phyloP scores from a whole-genome alignment of 306 rosid species.

The Trifolium fragiferum region DNA sequence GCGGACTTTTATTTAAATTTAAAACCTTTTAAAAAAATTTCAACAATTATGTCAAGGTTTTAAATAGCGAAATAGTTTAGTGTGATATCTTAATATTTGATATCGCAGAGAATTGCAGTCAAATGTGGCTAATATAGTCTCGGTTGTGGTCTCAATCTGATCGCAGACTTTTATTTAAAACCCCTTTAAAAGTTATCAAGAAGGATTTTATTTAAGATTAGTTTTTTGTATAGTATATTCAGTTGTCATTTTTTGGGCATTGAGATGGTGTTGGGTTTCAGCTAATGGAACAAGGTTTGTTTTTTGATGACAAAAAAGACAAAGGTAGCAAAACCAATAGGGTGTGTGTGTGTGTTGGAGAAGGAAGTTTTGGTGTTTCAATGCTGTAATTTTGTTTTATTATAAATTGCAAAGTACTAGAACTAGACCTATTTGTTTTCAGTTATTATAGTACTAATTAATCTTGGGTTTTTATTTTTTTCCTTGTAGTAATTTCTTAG shows the following conservation, averaged over 20 bases:
- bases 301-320: constrained; percentile 44
- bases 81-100: too few relatives aligned
- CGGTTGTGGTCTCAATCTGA: too few relatives aligned
- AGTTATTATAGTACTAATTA: constrained; percentile 2
- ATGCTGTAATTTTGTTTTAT: constrained; percentile 36
- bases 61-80: too few relatives aligned
- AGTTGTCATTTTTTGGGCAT: constrained; percentile 22
- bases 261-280: constrained; percentile 31
- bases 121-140: too few relatives aligned
- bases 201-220: not conserved
- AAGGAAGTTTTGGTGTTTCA: constrained; percentile 60
- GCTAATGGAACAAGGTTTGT: constrained; percentile 45
- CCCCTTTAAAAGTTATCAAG: not conserved
- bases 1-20: too few relatives aligned
- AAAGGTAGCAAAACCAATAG: constrained; percentile 48
- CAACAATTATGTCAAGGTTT: too few relatives aligned
- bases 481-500: constrained; percentile 19
- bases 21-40: too few relatives aligned
- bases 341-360: constrained; percentile 50
- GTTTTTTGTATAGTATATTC: not conserved
- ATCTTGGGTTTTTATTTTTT: not conserved
- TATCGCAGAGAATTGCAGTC: too few relatives aligned
- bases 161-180: too few relatives aligned
- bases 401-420: not conserved
- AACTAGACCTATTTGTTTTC: constrained; percentile 1